A percentile compares a stretch with the other conserved stretches of the same genome.
These are phyloP conservation scores for Nidula niveotomentosa DNA, from an alignment of 1,284 basidiomycete species.

Conservation along the genomic window DNA sequence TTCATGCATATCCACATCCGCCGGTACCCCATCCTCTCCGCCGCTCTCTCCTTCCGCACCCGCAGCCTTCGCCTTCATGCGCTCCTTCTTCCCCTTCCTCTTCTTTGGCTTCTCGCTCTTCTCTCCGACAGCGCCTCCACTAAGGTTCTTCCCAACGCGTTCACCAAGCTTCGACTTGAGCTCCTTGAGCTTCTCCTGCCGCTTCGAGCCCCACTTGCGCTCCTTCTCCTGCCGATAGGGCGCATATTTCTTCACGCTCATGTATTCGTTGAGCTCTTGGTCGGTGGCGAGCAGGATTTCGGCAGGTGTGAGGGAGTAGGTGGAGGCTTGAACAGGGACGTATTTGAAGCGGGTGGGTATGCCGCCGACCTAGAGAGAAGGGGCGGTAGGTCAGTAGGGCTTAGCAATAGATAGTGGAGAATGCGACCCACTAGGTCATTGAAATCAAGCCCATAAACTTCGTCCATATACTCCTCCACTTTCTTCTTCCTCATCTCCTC, in stretches of 20 bases:
- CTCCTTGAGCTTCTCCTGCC: slow-evolving; percentile 73
- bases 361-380: slow-evolving; percentile 71
- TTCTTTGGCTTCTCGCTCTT: slow-evolving; percentile 39
- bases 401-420: slow-evolving; percentile 1
- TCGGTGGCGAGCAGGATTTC: slow-evolving; percentile 96
- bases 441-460: slow-evolving; percentile 89
- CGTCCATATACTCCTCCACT: slow-evolving; percentile 87
- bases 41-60: slow-evolving; percentile 17
- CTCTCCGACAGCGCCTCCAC: slow-evolving; percentile 10
- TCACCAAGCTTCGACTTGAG: slow-evolving; percentile 60
- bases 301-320: slow-evolving; percentile 76
- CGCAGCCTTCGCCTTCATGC: slow-evolving; percentile 47
- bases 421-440: slow-evolving; percentile 82
- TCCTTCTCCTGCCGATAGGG: slow-evolving; percentile 73
- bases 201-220: slow-evolving; percentile 57
- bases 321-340: slow-evolving; percentile 64
- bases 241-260: slow-evolving; percentile 87
- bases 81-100: slow-evolving; percentile 79
- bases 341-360: slow-evolving; percentile 96
- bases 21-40: slow-evolving; percentile 13
- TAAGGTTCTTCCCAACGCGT: slow-evolving; percentile 21
- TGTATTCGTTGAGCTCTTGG: slow-evolving; percentile 88
- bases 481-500: slow-evolving; percentile 84
- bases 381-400: slow-evolving; percentile 7
- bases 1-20: slow-evolving; percentile 1